Base-by-base conservation (phyloP, 371 early-diverging fungal genomes). In the Mycotypha africana region DNA sequence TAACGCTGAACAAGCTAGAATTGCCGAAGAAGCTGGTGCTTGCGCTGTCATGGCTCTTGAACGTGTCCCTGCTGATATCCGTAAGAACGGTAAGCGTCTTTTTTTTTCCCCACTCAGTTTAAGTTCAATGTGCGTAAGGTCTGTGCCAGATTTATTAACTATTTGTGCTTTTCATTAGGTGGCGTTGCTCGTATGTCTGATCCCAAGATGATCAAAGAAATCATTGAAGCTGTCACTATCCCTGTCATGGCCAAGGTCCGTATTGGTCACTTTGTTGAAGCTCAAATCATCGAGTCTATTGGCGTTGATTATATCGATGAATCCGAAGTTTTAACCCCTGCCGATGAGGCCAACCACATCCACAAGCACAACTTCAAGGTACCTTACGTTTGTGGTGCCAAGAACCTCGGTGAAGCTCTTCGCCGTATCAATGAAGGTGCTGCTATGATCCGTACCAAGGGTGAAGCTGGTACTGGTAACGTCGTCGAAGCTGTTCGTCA, bases 221-320 rank as follows among this genome's bases (percentile, higher is more conserved):
- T 97, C 70, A 87, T 85, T 52, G 85, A 68, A 28, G 94, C 96
- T 28, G 98, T 97, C 47, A 89, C 95, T 24, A 94, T 97, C 67
- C 98, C 98, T 24, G 96, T 97, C 53, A 96, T 97, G 96, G 98
- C 96, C 68, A 96, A 96, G 79, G 93, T 89, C 70, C 89, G 98
- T 60, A 95, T 97, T 56, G 98, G 98, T 45, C 98, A 97, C 84
- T 89, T 95, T 80, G 95, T 97, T 53, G 98, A 97, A 70, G 98
- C 96, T 24, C 86, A 94, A 79, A 91, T 96, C 70, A 78, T 97
- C 45, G 81, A 96, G 66, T 78, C 84, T 36, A 74, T 97, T 46
- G 91, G 86, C 55, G 80, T 95, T 45, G 96, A 96, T 66, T 96
- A 91, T 70, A 94, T 96, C 76, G 96, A 96, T 60, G 98, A 97